Evolutionary conservation across 352 stramenopile genomes (phyloP), one percentile per base, ranked within the genome.

Genomic region (Lagenidium giganteum): DNA sequence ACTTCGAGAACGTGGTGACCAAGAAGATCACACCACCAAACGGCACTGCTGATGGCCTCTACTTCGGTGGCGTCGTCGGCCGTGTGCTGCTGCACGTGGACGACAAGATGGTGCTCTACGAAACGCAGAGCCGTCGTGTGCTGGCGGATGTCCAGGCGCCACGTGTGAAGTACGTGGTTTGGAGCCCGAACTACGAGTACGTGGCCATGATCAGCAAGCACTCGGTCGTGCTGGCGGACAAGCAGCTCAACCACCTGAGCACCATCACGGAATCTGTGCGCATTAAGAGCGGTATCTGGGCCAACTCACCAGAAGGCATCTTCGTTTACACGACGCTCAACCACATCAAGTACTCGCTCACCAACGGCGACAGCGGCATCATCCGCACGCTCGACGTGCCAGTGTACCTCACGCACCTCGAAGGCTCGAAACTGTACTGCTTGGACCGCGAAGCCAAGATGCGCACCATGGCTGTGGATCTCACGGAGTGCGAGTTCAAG

Each of bases 401-500:
- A 3, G 83, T 99, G 44, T 99, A 99, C 70, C 67, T 98, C 14
- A 98, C 93, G 33, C 88, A 96, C 51, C 63, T 97, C 16, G 79
- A 97, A 22, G 95, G 97, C 41, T 94, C 96, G 29, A 96, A 97
- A 67, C 72, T 99, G 20, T 89, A 93, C 64, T 98, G 94, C 42
- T 80, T 99, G 11, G 96, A 99, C 70, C 93, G 96, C 24, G 96
- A 99, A 63, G 87, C 87, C 28, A 98, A 98, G 67, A 93, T 97
- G 62, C 82, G 94, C 44, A 95, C 93, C 16, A 87, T 99, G 59
- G 87, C 87, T 23, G 96, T 99, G 40, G 96, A 99, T 55, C 90
- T 97, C 14, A 99, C 97, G 1, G 97, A 99, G 79, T 98, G 95
- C 42, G 81, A 97, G 40, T 99, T 99, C 74, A 99, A 99, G 84